Conservation (phyloP, 768 basidiomycete species). For the Mrakia frigida region DNA sequence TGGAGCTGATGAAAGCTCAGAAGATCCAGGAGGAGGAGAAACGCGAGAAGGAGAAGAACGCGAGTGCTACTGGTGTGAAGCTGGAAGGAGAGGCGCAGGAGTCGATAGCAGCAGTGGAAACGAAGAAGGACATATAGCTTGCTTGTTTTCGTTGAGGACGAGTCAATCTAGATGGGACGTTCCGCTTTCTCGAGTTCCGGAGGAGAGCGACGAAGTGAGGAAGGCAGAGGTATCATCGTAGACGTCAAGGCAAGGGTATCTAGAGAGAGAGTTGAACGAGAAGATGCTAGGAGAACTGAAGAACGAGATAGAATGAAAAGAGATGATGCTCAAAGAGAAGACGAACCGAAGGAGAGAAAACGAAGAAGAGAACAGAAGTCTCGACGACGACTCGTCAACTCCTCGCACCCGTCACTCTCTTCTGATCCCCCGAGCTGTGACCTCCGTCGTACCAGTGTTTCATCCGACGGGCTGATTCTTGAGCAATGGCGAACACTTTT, state of each 20-base stretch:
- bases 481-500: constrained; percentile 77
- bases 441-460: constrained; percentile 27
- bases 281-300: neutral
- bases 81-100: neutral
- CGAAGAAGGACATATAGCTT: constrained; percentile 17
- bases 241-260: no score
- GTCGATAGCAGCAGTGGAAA: neutral
- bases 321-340: no score
- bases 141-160: neutral
- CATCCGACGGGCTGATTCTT: constrained; percentile 24
- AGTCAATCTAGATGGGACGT: neutral
- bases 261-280: no score
- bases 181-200: neutral
- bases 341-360: neutral
- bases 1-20: constrained; percentile 54
- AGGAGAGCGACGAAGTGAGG: no score
- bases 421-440: neutral
- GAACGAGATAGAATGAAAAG: neutral
- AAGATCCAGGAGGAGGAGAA: constrained; percentile 15
- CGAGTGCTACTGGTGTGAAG: neutral
- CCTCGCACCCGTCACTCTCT: neutral
- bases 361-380: neutral
- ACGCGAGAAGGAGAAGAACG: neutral
- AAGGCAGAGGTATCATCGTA: no score
- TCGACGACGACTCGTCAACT: neutral